Evolutionary conservation across 305 asterid genomes (phyloP), one percentile per base, ranked within the genome.

Genomic region (Stenogyne calaminthoides): DNA sequence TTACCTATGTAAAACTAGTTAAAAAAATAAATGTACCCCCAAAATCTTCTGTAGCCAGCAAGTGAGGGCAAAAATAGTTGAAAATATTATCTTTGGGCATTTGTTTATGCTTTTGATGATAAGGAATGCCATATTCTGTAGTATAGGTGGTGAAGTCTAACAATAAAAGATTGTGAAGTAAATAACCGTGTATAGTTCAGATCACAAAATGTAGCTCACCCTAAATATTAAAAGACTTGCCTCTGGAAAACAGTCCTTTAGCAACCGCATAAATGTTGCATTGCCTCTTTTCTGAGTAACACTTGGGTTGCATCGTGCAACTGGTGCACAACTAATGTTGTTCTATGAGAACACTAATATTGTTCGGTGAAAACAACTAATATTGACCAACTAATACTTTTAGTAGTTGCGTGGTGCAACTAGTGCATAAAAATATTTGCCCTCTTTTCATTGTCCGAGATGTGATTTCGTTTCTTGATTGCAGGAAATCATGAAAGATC

Each of bases 401-500:
- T 25, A 25, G 29, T 25, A 22, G 25, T 22, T 22, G 25, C 25
- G 2, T 22, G 25, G 25, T 22, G 25, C 25, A 22, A 22, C 25
- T 22, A 22, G 25, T 22, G 25, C 25, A 22, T 22, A 22, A 22
- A 22, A 22, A 22, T 22, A 25, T 25, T 25, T 25, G 29, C 29
- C 16, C 20, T 22, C 22, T 32, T 58, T 47, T 55, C 29, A 40
- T 12, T 32, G 59, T 16, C 52, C 46, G 68, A 49, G 42, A 49
- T 61, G 20, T 59, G 49, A 8, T 64, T 39, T 14, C 37, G 47
- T 29, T 69, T 62, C 12, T 10, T 19, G 34, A 63, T 34, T 77
- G 80, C 87, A 94, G 99, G 99, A 94, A 88, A 88, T 94, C 10
- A 94, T 92, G 98, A 84, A 72, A 44, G 97, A 94, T 84, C 99